These are phyloP conservation scores for Phytophthora meadii DNA, from an alignment of 352 stramenopile genomes.

Conservation along the genomic window DNA sequence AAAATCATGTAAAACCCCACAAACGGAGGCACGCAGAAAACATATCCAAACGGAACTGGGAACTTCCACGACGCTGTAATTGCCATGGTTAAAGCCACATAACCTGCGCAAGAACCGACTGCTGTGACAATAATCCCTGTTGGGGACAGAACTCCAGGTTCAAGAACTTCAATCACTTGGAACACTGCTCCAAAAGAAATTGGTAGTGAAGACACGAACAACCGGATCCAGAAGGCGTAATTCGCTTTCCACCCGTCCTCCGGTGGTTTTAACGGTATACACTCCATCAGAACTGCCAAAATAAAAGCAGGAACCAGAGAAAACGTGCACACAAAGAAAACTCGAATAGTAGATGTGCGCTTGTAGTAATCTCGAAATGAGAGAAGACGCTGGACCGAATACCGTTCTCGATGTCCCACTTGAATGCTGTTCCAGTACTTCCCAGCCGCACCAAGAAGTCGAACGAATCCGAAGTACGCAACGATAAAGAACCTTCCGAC, in stretches of 20 bases:
- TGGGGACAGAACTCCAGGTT: not conserved
- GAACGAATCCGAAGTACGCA: not conserved
- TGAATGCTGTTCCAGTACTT: not conserved
- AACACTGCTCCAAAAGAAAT: constrained; percentile 1
- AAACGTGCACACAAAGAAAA: not conserved
- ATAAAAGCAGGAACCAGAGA: not conserved
- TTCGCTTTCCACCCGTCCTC: constrained; percentile 5
- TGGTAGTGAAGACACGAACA: not conserved
- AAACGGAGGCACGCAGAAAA: constrained; percentile 14
- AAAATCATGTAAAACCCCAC: constrained; percentile 15
- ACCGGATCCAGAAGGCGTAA: constrained; percentile 1
- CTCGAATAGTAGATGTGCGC: not conserved
- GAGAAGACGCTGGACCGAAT: not conserved
- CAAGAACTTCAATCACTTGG: constrained; percentile 5
- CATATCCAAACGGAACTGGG: constrained; percentile 23
- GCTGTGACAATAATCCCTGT: not conserved
- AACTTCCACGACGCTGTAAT: constrained; percentile 24
- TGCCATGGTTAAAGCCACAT: constrained; percentile 13
- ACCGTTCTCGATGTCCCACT: not conserved
- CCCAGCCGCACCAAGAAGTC: not conserved
- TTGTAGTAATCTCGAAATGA: not conserved
- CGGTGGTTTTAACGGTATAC: not conserved
- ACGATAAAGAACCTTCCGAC: not conserved
- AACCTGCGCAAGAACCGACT: constrained; percentile 1
- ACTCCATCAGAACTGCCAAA: not conserved